These are phyloP conservation scores for Phaeosphaeriaceae sp. DNA, from an alignment of 2,329 filamentous ascomycete genomes.

Conservation along the genomic window DNA sequence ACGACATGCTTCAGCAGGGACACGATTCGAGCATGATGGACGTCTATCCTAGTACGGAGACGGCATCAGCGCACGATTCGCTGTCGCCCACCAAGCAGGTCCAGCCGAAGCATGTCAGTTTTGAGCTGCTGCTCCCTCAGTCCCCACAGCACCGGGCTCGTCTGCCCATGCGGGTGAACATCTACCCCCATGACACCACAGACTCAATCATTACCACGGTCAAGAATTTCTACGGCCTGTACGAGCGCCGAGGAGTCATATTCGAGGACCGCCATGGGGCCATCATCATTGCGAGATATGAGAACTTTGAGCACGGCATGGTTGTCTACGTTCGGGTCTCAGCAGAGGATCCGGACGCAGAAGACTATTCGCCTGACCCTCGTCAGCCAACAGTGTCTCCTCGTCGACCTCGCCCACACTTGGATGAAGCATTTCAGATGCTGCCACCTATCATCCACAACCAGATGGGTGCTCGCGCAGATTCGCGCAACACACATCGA, in stretches of 20 bases:
- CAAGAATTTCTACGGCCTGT: constrained; percentile 98
- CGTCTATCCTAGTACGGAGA: constrained; percentile 47
- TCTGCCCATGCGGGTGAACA: constrained; percentile 85
- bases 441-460: constrained; percentile 67
- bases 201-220: constrained; percentile 98
- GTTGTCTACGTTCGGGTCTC: constrained; percentile 90
- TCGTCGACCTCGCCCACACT: constrained; percentile 64
- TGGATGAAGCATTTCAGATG: constrained; percentile 72
- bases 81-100: constrained; percentile 47
- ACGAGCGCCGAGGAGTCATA: constrained; percentile 84
- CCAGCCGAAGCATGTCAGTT: constrained; percentile 75
- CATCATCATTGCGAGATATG: constrained; percentile 92
- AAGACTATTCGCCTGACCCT: constrained; percentile 57
- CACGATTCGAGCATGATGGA: constrained; percentile 42
- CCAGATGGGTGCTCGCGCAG: constrained; percentile 71
- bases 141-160: constrained; percentile 75
- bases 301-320: constrained; percentile 94
- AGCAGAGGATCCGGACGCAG: constrained; percentile 59
- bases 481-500: constrained; percentile 73
- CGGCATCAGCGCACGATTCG: constrained; percentile 39
- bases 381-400: constrained; percentile 57
- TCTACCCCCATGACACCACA: constrained; percentile 93
- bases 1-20: constrained; percentile 38
- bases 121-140: constrained; percentile 76
- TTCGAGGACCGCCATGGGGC: constrained; percentile 92